A percentile compares a stretch with the other conserved stretches of the same genome.
These are phyloP conservation scores for Apophysomyces sp. DNA, from an alignment of 371 early-diverging fungal genomes.

Conservation along the genomic window DNA sequence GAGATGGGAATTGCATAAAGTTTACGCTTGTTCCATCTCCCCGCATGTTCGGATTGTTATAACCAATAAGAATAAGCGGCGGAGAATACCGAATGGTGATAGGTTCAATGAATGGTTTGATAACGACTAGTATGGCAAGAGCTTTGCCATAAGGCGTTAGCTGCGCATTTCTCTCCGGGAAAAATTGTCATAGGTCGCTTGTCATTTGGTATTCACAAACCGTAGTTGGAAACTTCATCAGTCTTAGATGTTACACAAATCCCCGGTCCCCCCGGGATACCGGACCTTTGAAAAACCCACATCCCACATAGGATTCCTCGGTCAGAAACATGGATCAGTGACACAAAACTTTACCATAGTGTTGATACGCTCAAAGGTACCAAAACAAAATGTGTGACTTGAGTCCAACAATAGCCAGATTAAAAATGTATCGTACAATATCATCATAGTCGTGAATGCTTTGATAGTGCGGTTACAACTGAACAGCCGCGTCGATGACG, in stretches of 20 bases:
- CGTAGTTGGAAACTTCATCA: no score
- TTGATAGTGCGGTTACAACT: no score
- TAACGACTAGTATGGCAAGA: not conserved
- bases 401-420: no score
- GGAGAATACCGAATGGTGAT: not conserved
- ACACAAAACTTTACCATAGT: no score
- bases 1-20: not conserved
- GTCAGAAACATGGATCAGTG: no score
- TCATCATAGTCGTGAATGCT: no score
- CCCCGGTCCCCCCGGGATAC: slow-evolving; percentile 1
- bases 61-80: not conserved
- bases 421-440: no score
- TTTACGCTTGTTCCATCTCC: slow-evolving; percentile 3
- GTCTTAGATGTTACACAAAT: not conserved
- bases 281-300: not conserved
- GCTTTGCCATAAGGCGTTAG: not conserved
- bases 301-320: no score
- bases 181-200: not conserved
- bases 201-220: not conserved
- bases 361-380: no score
- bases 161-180: not conserved
- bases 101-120: not conserved
- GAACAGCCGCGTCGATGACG: no score
- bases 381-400: no score
- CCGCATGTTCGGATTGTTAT: not conserved